These are phyloP conservation scores for Taiwanofungus camphoratus DNA, from an alignment of 1,284 basidiomycete species.

Conservation along the genomic window DNA sequence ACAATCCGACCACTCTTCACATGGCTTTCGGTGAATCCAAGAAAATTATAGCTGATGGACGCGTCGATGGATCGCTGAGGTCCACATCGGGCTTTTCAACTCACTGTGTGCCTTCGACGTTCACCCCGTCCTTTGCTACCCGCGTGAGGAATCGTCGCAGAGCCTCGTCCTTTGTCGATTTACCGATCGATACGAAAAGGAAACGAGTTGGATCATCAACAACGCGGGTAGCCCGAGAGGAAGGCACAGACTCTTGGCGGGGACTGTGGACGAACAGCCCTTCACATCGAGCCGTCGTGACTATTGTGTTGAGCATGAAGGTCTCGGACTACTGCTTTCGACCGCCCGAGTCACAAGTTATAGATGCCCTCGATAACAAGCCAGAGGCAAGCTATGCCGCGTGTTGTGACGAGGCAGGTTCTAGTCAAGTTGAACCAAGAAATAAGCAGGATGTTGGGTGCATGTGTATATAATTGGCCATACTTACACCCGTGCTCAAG, in stretches of 20 bases:
- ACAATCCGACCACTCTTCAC: constrained; percentile 18
- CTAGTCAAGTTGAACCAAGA: no score
- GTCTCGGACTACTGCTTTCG: no score
- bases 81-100: background rate
- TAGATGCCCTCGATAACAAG: no score
- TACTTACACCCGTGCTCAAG: no score
- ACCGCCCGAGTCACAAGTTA: no score
- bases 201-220: constrained; percentile 19
- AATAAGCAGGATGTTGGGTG: no score
- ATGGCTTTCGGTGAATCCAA: constrained; percentile 19
- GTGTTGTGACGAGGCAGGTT: no score
- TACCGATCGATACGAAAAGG: constrained; percentile 12
- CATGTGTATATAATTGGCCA: no score
- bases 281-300: constrained; percentile 1
- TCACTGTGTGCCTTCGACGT: constrained; percentile 10
- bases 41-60: constrained; percentile 16
- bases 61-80: background rate
- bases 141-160: constrained; percentile 5
- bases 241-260: constrained; percentile 7
- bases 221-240: constrained; percentile 16
- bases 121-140: constrained; percentile 13
- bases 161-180: background rate
- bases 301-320: background rate
- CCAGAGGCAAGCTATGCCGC: no score
- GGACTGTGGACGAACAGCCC: constrained; percentile 6